A percentile compares a stretch with the other conserved stretches of the same genome.
Conservation (phyloP, 352 stramenopile species). For the Discostella stelligera region DNA sequence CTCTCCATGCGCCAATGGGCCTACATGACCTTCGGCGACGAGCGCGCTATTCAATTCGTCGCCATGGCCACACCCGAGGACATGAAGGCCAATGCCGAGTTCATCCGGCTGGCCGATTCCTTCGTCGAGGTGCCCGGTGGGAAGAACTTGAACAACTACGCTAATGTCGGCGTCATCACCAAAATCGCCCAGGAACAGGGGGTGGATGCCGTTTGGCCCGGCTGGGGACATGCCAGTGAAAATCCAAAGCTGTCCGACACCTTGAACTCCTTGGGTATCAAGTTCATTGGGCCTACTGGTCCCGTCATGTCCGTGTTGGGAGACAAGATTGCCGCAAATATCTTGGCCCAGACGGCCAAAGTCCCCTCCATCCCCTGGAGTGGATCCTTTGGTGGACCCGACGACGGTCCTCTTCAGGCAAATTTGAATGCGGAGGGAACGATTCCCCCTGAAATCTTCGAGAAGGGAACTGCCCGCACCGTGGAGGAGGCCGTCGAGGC, state of each 20-base stretch:
- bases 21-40: conserved; percentile 85
- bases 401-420: conserved; percentile 91
- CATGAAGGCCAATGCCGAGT: conserved; percentile 90
- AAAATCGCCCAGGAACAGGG: conserved; percentile 84
- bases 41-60: conserved; percentile 93
- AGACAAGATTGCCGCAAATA: conserved; percentile 99
- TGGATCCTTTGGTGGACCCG: conserved; percentile 84
- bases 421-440: conserved; percentile 87
- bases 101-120: conserved; percentile 98
- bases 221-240: conserved; percentile 98
- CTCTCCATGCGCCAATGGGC: conserved; percentile 95
- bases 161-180: conserved; percentile 98
- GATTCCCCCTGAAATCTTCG: conserved; percentile 95
- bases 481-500: conserved; percentile 93
- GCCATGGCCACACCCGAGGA: conserved; percentile 99
- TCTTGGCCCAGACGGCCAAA: conserved; percentile 98
- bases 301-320: conserved; percentile 98
- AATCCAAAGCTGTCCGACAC: conserved; percentile 94
- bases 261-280: conserved; percentile 89
- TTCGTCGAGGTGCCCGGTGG: conserved; percentile 91
- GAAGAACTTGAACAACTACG: conserved; percentile 99
- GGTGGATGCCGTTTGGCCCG: conserved; percentile 87
- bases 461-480: conserved; percentile 90
- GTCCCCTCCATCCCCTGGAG: conserved; percentile 99
- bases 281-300: conserved; percentile 97